Evolutionary conservation across 805 yeast genomes (phyloP), one percentile per base, ranked within the genome.

Genomic region (Teunomyces stri): DNA sequence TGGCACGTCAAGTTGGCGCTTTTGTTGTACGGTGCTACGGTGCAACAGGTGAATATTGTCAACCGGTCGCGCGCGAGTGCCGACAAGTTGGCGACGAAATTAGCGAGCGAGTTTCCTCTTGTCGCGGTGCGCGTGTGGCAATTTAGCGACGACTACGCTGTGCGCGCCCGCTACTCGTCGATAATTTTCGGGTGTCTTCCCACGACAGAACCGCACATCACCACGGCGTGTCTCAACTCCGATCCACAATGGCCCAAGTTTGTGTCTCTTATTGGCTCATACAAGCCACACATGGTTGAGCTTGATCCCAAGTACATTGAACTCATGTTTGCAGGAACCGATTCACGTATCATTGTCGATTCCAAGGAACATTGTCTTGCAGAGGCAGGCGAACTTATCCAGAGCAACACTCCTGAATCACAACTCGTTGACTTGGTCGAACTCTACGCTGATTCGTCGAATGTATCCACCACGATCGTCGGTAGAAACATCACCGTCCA

Each of bases 361-460:
- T 82, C 88, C 0, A 68, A 66, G 37, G 77, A 75, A 13, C 85
- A 82, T 50, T 71, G 81, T 10, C 57, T 79, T 20, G 64, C 64
- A 3, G 89, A 84, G 62, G 83, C 89, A 0, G 89, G 89, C 2
- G 89, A 84, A 52, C 64, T 84, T 44, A 76, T 82, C 41, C 76
- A 74, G 55, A 69, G 75, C 39, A 60, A 62, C 2, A 71, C 79
- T 18, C 50, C 58, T 1, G 61, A 52, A 3, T 59, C 62, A 1
- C 66, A 75, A n/a, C 60, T 81, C 39, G 57, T 80, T 5, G 83
- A 80, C 55, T 54, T 81, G 36, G 72, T 80, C 1, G 69, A 75
- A 18, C 47, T 80, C 42, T 65, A 58, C 28, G 51, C 50, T 5
- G 18, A 42, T 2, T 22, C 27, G 18, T 11, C 15, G 3, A 38